Base-by-base conservation (phyloP, 139 green algal species). In the Astrephomene gubernaculifera region DNA sequence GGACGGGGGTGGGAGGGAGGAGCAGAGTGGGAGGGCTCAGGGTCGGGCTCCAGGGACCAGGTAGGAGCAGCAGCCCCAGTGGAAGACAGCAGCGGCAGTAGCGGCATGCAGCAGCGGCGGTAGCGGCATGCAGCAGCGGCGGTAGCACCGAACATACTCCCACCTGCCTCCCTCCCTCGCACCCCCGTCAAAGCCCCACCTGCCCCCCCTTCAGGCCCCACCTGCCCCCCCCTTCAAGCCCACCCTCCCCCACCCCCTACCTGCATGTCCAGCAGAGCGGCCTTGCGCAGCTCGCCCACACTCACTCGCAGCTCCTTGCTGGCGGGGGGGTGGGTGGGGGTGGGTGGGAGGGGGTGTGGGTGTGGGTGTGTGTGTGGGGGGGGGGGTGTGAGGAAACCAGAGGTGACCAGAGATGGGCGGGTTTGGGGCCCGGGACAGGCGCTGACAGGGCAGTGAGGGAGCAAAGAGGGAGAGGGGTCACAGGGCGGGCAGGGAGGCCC, bases 291-390 rank as follows among this genome's bases (percentile, higher is more conserved):
- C 81, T 86, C 81, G 38, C 53, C n/a, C 38, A 71, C 69, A 22
- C 68, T 72, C 2, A 64, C 21, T 4, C 81, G 81, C 29, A 86
- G 68, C 81, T 86, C 81, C 81, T 86, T 86, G 8, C 81, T 86
- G 81, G 24, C 33, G 14, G 35, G 38, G 12, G 4, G n/a, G n/a
- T n/a, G n/a, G n/a, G n/a, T n/a, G n/a, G n/a, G n/a, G n/a, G n/a
- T 7, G 69, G 27, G 41, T 57, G 12, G 49, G 5, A 65, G n/a
- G 21, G 57, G 5, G n/a, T 8, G 21, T 33, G 5, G 57, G 21
- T 8, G 9, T 31, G 14, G 21, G 21, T 24, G 57, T 33, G 57
- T 24, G 57, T 65, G 10, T 53, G 31, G n/a, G n/a, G 63, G 63
- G 57, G 57, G 57, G 19, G 57, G 19, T 9, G 19, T 14, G 57